These are phyloP conservation scores for Salix viminalis DNA, from an alignment of 345 rosid genomes.

Conservation along the genomic window DNA sequence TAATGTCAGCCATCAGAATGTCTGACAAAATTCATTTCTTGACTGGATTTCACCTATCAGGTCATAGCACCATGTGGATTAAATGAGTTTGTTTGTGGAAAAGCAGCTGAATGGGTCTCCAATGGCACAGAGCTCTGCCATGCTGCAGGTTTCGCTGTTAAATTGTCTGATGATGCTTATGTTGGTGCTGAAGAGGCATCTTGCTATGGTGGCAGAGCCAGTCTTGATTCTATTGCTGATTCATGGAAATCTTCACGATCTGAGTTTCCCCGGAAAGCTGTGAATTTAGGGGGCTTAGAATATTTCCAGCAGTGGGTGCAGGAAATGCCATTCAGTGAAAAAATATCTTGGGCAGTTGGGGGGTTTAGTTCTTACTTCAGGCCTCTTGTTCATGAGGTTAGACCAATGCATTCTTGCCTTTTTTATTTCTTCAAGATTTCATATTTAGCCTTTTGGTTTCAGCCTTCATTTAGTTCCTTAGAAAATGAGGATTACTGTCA, in stretches of 20 bases:
- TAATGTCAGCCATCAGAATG: background rate
- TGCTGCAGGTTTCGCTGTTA: constrained; percentile 76
- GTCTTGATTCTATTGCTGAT: constrained; percentile 71
- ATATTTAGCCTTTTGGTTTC: background rate
- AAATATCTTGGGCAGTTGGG: constrained; percentile 80
- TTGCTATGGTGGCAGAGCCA: constrained; percentile 81
- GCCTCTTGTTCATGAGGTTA: constrained; percentile 61
- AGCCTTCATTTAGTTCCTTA: background rate
- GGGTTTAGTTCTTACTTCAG: constrained; percentile 71
- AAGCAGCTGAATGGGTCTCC: constrained; percentile 70
- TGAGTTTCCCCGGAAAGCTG: constrained; percentile 32
- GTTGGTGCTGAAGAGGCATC: constrained; percentile 37
- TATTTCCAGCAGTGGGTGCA: constrained; percentile 49
- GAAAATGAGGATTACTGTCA: background rate
- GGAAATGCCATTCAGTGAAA: constrained; percentile 45
- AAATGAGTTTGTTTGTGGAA: constrained; percentile 71
- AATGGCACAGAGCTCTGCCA: constrained; percentile 84
- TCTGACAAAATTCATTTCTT: constrained; percentile 13
- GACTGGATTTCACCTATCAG: constrained; percentile 34
- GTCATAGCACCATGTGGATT: constrained; percentile 76
- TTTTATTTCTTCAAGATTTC: background rate
- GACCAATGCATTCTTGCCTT: constrained; percentile 12
- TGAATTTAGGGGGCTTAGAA: constrained; percentile 22
- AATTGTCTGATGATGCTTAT: constrained; percentile 22
- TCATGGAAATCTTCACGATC: constrained; percentile 56